Percentiles rank a stretch among this genome's conserved stretches.
Conservation (phyloP, 2,329 filamentous ascomycete genomes). For the Pyricularia grisea region DNA sequence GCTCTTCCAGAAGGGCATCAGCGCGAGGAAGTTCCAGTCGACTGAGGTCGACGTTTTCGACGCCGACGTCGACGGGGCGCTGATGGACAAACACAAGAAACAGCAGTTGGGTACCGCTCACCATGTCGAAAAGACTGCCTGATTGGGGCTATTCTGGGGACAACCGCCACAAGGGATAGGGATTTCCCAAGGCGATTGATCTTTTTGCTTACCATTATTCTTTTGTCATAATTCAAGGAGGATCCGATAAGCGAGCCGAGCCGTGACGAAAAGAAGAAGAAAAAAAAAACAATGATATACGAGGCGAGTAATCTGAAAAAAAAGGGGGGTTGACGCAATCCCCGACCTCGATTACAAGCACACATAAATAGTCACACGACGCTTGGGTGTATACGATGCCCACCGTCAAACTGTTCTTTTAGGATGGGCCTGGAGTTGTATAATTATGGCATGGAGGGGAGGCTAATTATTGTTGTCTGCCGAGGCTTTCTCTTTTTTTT, state of each 20-base stretch:
- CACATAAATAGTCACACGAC: not conserved
- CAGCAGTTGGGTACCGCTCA: constrained; percentile 16
- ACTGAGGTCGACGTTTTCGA: constrained; percentile 48
- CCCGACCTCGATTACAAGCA: not conserved
- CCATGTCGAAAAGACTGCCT: constrained; percentile 3
- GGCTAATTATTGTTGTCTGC: not conserved
- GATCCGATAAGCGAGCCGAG: not conserved
- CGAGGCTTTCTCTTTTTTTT: too few species aligned
- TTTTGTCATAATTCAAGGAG: not conserved
- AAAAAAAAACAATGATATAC: not conserved
- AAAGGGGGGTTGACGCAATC: not conserved
- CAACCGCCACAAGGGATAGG: not conserved
- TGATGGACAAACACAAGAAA: constrained; percentile 37
- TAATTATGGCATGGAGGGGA: not conserved
- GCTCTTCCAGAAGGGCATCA: constrained; percentile 65
- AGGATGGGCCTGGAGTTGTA: not conserved
- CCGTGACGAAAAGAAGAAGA: not conserved
- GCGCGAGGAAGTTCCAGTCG: constrained; percentile 61
- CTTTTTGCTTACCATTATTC: not conserved
- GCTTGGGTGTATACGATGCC: not conserved
- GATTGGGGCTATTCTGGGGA: not conserved
- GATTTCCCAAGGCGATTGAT: not conserved
- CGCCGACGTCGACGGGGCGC: constrained; percentile 35
- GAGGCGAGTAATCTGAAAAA: not conserved
- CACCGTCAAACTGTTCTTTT: not conserved